Evolutionary conservation across 2,329 filamentous ascomycete species (phyloP), one percentile per base, ranked within the genome.

Genomic region (Colletotrichum sp.): DNA sequence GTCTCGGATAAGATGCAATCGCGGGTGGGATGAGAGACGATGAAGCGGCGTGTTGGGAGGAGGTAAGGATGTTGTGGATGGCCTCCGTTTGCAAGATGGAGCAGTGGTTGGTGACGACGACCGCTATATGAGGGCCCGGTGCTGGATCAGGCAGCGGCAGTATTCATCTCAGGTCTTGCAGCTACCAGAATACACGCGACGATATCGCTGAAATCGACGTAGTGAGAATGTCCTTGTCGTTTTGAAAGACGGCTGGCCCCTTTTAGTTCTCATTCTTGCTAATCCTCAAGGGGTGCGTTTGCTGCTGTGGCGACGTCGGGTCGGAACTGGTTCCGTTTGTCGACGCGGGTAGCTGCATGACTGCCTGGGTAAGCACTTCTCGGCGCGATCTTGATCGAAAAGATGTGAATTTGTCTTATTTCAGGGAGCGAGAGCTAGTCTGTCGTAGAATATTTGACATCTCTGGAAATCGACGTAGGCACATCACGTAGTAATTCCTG

Each of bases 201-300:
- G 0, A 10, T 0, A 13, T 2, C 0, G n/a, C 4, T 52, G n/a
- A 0, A 21, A 12, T 13, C 6, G 2, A 21, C 0, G 44, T 0
- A 13, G 44, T 52, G n/a, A 52, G n/a, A 13, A 52, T 8, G 6
- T 52, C 5, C n/a, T 13, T n/a, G n/a, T 13, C n/a, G 2, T 21
- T 5, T 3, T 5, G n/a, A 5, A 52, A 52, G 10, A 3, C 0
- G 10, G 12, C 4, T 8, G n/a, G n/a, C 44, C 44, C n/a, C 44
- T 24, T 52, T 52, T 21, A 13, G 44, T 21, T 24, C 1, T 21
- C n/a, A 52, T 21, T 0, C 0, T 52, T 7, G 44, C n/a, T 52
- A 7, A 8, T 13, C 0, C 2, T 0, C 44, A 21, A 21, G n/a
- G 44, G 6, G 44, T 6, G 10, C 12, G 44, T 52, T 52, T 52